phyloP scores from a whole-genome alignment of 768 basidiomycete genomes.

The Termitomyces sp. region DNA sequence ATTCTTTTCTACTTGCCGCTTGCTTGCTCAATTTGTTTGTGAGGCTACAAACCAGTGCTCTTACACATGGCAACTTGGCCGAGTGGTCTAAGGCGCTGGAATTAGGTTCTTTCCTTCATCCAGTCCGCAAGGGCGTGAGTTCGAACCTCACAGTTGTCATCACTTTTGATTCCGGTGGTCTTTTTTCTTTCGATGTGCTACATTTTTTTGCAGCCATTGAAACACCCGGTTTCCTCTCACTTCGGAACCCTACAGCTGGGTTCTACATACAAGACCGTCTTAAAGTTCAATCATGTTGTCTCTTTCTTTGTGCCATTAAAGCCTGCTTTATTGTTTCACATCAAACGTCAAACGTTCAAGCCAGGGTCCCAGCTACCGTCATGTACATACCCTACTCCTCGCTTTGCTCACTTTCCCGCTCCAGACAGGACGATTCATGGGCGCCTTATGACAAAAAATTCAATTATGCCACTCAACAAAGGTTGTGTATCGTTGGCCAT shows the following conservation, averaged over 20 bases:
- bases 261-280: too few relatives aligned
- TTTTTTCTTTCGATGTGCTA: too few relatives aligned
- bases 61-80: slow-evolving; percentile 41
- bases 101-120: slow-evolving; percentile 27
- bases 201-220: too few relatives aligned
- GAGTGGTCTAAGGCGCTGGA: slow-evolving; percentile 60
- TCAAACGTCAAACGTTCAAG: background rate
- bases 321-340: background rate
- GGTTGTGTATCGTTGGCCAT: background rate
- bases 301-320: too few relatives aligned
- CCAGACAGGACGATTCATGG: background rate
- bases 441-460: background rate
- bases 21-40: too few relatives aligned
- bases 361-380: too few relatives aligned
- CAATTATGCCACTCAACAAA: background rate
- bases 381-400: background rate
- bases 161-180: too few relatives aligned
- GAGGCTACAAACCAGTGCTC: too few relatives aligned
- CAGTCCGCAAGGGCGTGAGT: slow-evolving; percentile 8
- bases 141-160: slow-evolving; percentile 9
- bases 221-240: too few relatives aligned
- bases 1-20: too few relatives aligned
- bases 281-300: background rate
- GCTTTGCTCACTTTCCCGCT: background rate
- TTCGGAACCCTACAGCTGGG: too few relatives aligned